Evolutionary conservation across 2,329 filamentous ascomycete species (phyloP).

Genomic region (Epichloe aotearoae): DNA sequence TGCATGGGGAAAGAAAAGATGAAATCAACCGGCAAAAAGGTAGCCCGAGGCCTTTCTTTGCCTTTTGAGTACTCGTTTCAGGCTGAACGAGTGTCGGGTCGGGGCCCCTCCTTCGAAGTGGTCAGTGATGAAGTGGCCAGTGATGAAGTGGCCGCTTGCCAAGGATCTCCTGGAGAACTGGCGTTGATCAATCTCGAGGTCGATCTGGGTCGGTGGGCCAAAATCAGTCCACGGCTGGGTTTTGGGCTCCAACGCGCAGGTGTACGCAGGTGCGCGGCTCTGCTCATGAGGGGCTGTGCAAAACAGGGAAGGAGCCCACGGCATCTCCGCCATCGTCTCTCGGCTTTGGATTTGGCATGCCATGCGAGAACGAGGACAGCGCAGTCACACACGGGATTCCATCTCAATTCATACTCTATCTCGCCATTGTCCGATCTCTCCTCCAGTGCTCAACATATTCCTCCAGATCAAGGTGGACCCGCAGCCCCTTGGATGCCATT

Average conservation of each 20-base stretch:
- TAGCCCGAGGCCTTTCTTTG: background rate
- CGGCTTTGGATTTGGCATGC: background rate
- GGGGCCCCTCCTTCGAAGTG: background rate
- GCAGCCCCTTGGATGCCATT: conserved; percentile 34
- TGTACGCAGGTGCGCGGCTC: too few relatives aligned
- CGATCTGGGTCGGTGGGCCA: too few relatives aligned
- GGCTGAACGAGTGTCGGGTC: background rate
- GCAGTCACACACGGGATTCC: too few relatives aligned
- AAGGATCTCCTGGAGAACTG: background rate
- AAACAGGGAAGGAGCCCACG: background rate
- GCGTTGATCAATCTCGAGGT: background rate
- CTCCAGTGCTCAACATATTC: conserved; percentile 28
- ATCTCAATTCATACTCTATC: background rate
- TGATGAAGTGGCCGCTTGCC: background rate
- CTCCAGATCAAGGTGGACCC: conserved; percentile 38
- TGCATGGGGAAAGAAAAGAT: background rate
- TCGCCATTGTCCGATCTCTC: conserved; percentile 6
- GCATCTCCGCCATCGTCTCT: background rate
- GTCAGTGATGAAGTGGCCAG: background rate
- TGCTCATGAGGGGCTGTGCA: background rate
- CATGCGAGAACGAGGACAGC: too few relatives aligned
- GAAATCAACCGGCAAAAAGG: background rate
- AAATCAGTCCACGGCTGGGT: too few relatives aligned
- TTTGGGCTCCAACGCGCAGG: too few relatives aligned
- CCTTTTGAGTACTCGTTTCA: background rate